phyloP scores from a whole-genome alignment of 176 grass and related monocot species.

The Avena sativa region DNA sequence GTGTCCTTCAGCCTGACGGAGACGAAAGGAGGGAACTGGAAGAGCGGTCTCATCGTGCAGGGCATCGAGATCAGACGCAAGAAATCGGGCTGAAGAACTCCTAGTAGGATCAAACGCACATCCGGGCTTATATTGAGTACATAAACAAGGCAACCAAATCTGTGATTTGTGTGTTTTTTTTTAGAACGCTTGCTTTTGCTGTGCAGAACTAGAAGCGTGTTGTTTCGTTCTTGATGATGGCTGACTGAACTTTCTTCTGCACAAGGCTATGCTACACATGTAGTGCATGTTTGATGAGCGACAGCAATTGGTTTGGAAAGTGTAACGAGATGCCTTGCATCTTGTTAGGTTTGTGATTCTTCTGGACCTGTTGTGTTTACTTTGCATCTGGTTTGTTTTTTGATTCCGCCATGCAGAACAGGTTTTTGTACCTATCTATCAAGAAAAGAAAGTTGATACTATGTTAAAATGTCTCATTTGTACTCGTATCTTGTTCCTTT shows the following conservation, averaged over 20 bases:
- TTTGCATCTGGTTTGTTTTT: not conserved
- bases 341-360: no score
- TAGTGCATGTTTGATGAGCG: no score
- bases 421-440: no score
- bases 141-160: not conserved
- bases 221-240: not conserved
- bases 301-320: no score
- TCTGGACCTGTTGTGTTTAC: no score
- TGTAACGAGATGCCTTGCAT: no score
- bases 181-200: not conserved
- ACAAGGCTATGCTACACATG: no score
- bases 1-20: slow-evolving; percentile 55
- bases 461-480: not conserved
- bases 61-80: slow-evolving; percentile 79
- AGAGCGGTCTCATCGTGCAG: slow-evolving; percentile 61
- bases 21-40: slow-evolving; percentile 37
- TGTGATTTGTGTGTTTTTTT: not conserved
- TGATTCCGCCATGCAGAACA: no score
- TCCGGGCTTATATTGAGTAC: not conserved
- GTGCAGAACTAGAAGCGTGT: not conserved
- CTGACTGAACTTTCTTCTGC: no score
- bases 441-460: no score
- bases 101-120: not conserved
- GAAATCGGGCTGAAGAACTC: not conserved
- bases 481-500: not conserved